These are phyloP conservation scores for Brassica hybrid DNA, from an alignment of 441 rosid genomes.

Conservation along the genomic window DNA sequence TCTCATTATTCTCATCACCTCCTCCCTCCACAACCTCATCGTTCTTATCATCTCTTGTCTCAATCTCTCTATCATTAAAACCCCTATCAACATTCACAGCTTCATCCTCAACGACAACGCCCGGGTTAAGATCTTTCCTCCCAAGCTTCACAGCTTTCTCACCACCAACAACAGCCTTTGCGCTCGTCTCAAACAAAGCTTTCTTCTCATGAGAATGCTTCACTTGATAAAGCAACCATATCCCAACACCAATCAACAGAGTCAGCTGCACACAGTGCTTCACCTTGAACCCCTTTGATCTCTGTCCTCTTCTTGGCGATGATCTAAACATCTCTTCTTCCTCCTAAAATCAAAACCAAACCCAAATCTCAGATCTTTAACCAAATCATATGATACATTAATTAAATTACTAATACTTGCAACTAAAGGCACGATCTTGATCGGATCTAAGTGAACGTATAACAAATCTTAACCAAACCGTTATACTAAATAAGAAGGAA, in stretches of 20 bases:
- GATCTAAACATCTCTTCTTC: constrained; percentile 59
- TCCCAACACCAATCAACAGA: constrained; percentile 57
- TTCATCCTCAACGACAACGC: constrained; percentile 41
- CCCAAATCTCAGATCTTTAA: constrained; percentile 39
- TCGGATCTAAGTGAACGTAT: constrained; percentile 10
- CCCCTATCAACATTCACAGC: too few relatives aligned
- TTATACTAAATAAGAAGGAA: neutral
- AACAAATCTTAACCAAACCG: constrained; percentile 4
- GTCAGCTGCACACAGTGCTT: constrained; percentile 72
- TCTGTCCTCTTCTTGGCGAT: constrained; percentile 65
- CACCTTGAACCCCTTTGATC: constrained; percentile 73
- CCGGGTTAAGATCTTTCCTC: constrained; percentile 63
- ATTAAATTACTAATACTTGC: neutral
- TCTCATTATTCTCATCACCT: too few relatives aligned
- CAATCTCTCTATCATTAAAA: constrained; percentile 33
- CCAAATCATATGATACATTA: neutral
- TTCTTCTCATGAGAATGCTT: constrained; percentile 67
- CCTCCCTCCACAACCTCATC: constrained; percentile 24
- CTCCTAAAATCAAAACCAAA: neutral
- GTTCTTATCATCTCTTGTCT: constrained; percentile 9
- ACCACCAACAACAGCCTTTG: constrained; percentile 43
- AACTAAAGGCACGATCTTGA: neutral
- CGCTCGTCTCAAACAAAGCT: constrained; percentile 38
- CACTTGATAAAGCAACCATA: constrained; percentile 81
- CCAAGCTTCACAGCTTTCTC: constrained; percentile 49